Conservation (phyloP, 2,329 filamentous ascomycete genomes). For the Diplodia corticola region DNA sequence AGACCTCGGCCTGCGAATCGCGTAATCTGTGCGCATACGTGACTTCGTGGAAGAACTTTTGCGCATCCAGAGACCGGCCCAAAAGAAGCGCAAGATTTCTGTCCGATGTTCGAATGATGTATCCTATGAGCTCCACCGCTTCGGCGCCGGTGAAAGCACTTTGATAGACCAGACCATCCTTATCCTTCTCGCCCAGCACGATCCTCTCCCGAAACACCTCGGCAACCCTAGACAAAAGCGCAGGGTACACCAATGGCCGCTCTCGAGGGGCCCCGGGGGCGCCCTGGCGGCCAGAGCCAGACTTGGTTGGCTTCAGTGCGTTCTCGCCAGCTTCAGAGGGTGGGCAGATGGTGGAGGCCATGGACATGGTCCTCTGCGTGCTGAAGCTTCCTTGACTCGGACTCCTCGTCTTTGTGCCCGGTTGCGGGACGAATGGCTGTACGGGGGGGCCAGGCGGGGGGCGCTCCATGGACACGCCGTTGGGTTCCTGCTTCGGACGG, state of each 20-base stretch:
- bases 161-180: conserved; percentile 96
- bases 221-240: conserved; percentile 87
- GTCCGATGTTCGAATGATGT: conserved; percentile 96
- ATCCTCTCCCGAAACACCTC: conserved; percentile 92
- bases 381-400: conserved; percentile 42
- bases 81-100: conserved; percentile 89
- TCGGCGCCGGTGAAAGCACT: conserved; percentile 95
- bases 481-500: conserved; percentile 57
- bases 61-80: conserved; percentile 88
- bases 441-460: conserved; percentile 15
- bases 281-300: conserved; percentile 47
- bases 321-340: conserved; percentile 63
- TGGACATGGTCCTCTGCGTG: conserved; percentile 78
- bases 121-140: conserved; percentile 90
- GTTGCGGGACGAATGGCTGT: conserved; percentile 24
- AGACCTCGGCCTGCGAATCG: conserved; percentile 92
- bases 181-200: conserved; percentile 80
- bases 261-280: conserved; percentile 58
- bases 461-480: conserved; percentile 26
- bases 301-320: conserved; percentile 43
- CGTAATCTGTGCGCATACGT: conserved; percentile 95
- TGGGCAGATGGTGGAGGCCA: conserved; percentile 78
- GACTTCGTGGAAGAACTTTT: conserved; percentile 99
- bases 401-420: conserved; percentile 37
- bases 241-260: conserved; percentile 87